Evolutionary conservation across 2,329 filamentous ascomycete species (phyloP).

Genomic region (Ophiostoma piceae): DNA sequence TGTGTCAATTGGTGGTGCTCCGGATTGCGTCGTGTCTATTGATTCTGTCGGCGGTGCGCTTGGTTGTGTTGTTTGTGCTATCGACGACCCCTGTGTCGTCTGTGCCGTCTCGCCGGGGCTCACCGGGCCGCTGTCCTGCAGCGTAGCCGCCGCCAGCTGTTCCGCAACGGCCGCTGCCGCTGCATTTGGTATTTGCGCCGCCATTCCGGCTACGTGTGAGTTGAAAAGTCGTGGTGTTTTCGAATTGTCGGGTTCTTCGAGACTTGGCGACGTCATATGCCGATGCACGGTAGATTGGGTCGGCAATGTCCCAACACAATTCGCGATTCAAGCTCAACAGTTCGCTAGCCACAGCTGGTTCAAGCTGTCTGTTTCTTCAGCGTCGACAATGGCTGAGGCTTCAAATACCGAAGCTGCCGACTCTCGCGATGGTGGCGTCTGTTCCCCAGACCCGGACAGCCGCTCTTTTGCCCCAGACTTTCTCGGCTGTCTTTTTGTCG

Average conservation of each 20-base stretch:
- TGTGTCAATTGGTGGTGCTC: constrained; percentile 3
- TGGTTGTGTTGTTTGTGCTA: not conserved
- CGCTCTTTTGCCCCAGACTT: not conserved
- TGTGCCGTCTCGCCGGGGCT: not conserved
- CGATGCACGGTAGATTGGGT: not conserved
- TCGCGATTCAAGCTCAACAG: not conserved
- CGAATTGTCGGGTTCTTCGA: not conserved
- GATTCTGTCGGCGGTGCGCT: not conserved
- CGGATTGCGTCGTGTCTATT: not conserved
- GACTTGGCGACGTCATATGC: constrained; percentile 5
- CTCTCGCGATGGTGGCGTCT: not conserved
- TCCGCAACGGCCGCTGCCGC: not conserved
- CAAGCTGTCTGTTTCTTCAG: not conserved
- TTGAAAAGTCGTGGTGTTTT: not conserved
- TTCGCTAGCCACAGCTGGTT: not conserved
- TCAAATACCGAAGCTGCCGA: constrained; percentile 9
- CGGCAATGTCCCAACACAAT: not conserved
- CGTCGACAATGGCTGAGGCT: not conserved
- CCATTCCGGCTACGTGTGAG: not conserved
- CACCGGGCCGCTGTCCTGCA: not conserved
- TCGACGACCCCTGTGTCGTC: not conserved
- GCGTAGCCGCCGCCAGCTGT: not conserved
- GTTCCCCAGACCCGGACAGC: not conserved
- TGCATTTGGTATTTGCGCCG: not conserved
- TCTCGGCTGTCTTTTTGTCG: not conserved